phyloP scores from a whole-genome alignment of 1,284 basidiomycete species.

The Ceratobasidium sp. region DNA sequence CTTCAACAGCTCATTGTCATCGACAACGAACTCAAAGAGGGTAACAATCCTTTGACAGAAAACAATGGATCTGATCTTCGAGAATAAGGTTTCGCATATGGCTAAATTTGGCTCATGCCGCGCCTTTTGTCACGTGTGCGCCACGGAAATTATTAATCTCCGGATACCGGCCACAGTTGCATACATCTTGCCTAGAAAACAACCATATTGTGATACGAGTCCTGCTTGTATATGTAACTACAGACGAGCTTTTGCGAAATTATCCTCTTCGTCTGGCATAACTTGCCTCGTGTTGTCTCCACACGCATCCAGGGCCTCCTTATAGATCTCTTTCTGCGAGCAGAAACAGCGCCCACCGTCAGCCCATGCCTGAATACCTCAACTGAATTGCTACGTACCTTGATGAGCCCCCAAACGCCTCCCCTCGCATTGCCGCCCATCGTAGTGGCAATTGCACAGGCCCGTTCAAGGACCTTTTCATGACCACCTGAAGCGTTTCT shows the following conservation, averaged over 20 bases:
- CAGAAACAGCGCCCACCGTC: background rate
- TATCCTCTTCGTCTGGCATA: slow-evolving; percentile 52
- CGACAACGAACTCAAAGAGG: no score
- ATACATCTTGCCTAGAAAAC: background rate
- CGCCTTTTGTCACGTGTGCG: no score
- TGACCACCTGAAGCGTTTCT: slow-evolving; percentile 55
- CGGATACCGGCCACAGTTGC: no score
- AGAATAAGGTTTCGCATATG: no score
- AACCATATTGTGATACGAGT: background rate
- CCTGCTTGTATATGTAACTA: slow-evolving; percentile 44
- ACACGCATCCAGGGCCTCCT: slow-evolving; percentile 54
- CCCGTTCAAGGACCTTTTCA: slow-evolving; percentile 64
- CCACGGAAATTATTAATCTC: no score
- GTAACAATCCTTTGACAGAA: no score
- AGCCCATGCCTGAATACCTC: background rate
- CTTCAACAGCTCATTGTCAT: no score
- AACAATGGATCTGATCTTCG: no score
- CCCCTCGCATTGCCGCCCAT: slow-evolving; percentile 56
- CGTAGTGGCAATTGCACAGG: slow-evolving; percentile 56
- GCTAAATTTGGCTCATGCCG: no score
- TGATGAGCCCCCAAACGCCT: slow-evolving; percentile 62
- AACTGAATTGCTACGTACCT: slow-evolving; percentile 52
- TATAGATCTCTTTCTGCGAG: slow-evolving; percentile 58
- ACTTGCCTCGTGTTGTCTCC: slow-evolving; percentile 49
- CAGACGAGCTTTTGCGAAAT: slow-evolving; percentile 54